These are phyloP conservation scores for Penicilliopsis zonata DNA, from an alignment of 495 filamentous ascomycete species.

Conservation along the genomic window DNA sequence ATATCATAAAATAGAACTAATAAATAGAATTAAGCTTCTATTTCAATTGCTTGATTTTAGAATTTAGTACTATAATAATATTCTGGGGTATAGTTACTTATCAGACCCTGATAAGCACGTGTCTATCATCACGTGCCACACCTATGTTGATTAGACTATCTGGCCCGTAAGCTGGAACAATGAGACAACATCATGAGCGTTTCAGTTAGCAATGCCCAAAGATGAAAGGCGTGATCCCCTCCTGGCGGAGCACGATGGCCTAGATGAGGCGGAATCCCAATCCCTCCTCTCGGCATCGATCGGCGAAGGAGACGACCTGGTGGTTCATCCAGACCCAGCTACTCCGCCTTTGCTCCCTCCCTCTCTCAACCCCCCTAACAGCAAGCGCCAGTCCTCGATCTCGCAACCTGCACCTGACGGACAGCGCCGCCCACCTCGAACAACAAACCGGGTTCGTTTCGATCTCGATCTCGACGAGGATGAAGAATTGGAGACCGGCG, in stretches of 20 bases:
- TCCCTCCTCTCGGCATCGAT: constrained; percentile 14
- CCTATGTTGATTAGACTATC: too few relatives aligned
- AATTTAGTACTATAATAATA: too few relatives aligned
- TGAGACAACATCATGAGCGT: constrained; percentile 1
- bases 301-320: constrained; percentile 15
- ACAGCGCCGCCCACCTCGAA: constrained; percentile 55
- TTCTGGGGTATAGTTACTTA: too few relatives aligned
- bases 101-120: too few relatives aligned
- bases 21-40: too few relatives aligned
- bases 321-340: constrained; percentile 10
- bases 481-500: constrained; percentile 18
- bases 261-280: constrained; percentile 16
- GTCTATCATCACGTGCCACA: constrained; percentile 12
- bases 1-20: too few relatives aligned
- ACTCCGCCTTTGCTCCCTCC: constrained; percentile 9
- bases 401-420: constrained; percentile 28
- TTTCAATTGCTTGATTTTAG: too few relatives aligned
- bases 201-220: constrained; percentile 30
- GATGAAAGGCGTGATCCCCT: constrained; percentile 24
- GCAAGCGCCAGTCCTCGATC: constrained; percentile 31
- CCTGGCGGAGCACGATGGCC: constrained; percentile 17
- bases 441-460: constrained; percentile 79
- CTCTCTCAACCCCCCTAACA: constrained; percentile 6
- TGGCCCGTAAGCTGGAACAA: constrained; percentile 8
- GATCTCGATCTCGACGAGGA: constrained; percentile 55